Conservation (phyloP, 2,329 filamentous ascomycete species). For the Talaromyces sp. region DNA sequence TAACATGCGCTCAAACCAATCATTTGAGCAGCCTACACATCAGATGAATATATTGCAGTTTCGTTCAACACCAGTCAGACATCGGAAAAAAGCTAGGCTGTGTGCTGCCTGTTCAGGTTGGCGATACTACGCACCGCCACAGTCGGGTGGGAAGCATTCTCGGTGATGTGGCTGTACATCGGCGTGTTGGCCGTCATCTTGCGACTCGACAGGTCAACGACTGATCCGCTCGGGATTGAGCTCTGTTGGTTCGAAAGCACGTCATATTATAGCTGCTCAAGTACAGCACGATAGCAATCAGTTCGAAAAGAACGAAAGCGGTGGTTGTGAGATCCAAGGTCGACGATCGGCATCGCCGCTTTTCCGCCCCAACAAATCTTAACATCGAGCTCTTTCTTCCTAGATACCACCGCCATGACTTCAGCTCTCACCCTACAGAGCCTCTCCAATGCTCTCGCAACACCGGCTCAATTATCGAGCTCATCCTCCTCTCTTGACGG, state of each 20-base stretch:
- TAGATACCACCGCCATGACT: conserved; percentile 25
- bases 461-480: conserved; percentile 43
- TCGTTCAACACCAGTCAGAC: not conserved
- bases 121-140: conserved; percentile 13
- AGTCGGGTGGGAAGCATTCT: conserved; percentile 9
- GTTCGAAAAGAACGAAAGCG: not conserved
- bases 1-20: not conserved
- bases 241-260: not conserved
- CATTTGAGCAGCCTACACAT: not conserved
- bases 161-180: conserved; percentile 12
- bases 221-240: too few species aligned
- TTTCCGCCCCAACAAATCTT: not conserved
- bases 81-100: conserved; percentile 1
- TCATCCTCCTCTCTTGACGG: conserved; percentile 46
- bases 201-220: not conserved
- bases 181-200: conserved; percentile 16
- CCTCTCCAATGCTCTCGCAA: conserved; percentile 46
- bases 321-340: not conserved
- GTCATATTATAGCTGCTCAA: not conserved
- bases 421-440: conserved; percentile 29
- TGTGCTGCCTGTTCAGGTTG: conserved; percentile 7
- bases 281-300: not conserved
- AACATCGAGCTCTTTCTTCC: not conserved
- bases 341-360: not conserved
- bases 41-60: not conserved